A percentile compares a stretch with the other conserved stretches of the same genome.
Evolutionary conservation across 2,329 filamentous ascomycete genomes (phyloP).

Genomic region (Penicillium sp.): DNA sequence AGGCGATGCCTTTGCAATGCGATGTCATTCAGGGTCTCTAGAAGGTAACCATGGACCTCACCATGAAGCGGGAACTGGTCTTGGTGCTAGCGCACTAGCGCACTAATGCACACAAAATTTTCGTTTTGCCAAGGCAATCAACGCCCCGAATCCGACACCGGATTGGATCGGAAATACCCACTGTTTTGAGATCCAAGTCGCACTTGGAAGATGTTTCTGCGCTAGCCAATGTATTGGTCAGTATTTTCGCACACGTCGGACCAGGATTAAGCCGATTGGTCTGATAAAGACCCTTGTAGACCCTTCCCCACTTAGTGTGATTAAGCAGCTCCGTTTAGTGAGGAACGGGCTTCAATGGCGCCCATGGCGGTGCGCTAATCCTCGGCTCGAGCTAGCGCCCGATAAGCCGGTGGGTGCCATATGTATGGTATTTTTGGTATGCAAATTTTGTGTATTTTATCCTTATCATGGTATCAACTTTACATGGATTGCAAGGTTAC

Average conservation of each 20-base stretch:
- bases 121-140: neutral
- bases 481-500: neutral
- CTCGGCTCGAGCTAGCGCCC: neutral
- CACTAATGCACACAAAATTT: neutral
- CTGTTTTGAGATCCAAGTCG: neutral
- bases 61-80: neutral
- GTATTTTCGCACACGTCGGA: neutral
- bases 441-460: neutral
- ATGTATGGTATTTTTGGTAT: neutral
- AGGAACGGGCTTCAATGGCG: neutral
- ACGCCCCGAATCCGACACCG: neutral
- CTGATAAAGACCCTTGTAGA: neutral
- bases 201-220: neutral
- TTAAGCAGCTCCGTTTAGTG: neutral
- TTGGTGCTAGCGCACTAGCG: neutral
- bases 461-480: neutral
- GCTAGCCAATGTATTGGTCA: neutral
- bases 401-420: neutral
- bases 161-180: neutral
- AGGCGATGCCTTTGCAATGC: neutral
- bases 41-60: neutral
- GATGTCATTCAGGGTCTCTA: neutral
- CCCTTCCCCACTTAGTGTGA: neutral
- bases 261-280: neutral
- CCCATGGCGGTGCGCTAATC: neutral